Base-by-base conservation (phyloP, 2,329 filamentous ascomycete genomes). In the Aurifilum marmelostoma region DNA sequence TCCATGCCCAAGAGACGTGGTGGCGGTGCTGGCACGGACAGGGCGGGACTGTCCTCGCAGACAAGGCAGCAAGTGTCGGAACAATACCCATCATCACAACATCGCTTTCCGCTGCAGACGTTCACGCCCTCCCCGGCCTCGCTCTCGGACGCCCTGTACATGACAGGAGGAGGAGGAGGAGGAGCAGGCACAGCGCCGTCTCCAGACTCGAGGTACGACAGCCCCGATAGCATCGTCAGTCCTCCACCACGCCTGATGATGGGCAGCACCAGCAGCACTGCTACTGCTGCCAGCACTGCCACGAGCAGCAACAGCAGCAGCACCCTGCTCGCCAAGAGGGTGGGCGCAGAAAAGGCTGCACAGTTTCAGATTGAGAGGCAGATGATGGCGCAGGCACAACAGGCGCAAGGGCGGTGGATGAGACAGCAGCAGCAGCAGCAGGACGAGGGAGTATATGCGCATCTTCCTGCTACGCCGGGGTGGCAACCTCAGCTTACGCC, bases 401-500 rank as follows among this genome's bases (percentile, higher is more conserved):
- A 71, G 68, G 71, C 37, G n/a, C 52, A 60, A 54, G 37, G 54
- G 50, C 21, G 27, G 47, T 29, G 54, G 50, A 47, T 52, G 63
- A n/a, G 34, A 34, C 21, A 70, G 71, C 27, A 58, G 43, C 24
- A 6, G 34, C 34, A 34, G 34, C 34, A 34, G 34, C 34, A 34
- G 12, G 11, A 12, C 1, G 27, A n/a, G 41, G 58, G 73, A 66
- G 68, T 71, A 70, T 37, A 24, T 70, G 43, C 73, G 75, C 34
- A 59, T n/a, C 74, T 83, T 56, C 83, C 84, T 0, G 77, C 77
- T 47, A 85, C 84, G 50, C 88, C 88, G 0, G 83, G 83, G 1
- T 90, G 89, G 88, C 82, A 88, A 73, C 89, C 89, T 3, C 85
- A 84, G 72, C 75, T 92, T 73, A 92, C 90, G 60, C 91, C 91